phyloP scores from a whole-genome alignment of 202 grass and related monocot species.

The Setaria viridis region DNA sequence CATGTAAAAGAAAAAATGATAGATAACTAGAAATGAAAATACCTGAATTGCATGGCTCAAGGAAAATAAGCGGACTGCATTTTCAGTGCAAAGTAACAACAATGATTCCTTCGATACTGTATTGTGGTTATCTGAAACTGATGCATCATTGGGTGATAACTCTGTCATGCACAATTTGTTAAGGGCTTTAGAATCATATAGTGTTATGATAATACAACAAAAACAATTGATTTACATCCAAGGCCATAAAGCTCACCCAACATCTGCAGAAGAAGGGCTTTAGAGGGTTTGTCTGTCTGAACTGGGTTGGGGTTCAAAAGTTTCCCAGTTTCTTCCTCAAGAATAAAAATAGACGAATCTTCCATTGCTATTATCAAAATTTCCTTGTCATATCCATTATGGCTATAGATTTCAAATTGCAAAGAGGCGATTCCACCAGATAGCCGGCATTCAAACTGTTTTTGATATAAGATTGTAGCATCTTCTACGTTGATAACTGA shows the following conservation, averaged over 20 bases:
- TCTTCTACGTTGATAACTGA: slow-evolving; percentile 82
- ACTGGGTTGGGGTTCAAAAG: slow-evolving; percentile 69
- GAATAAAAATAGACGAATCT: slow-evolving; percentile 84
- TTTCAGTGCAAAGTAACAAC: slow-evolving; percentile 91
- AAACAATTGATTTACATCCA: slow-evolving; percentile 9
- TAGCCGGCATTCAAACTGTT: slow-evolving; percentile 80
- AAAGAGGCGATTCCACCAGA: slow-evolving; percentile 81
- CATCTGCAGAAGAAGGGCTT: slow-evolving; percentile 79
- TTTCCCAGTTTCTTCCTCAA: slow-evolving; percentile 84
- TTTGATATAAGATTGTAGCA: slow-evolving; percentile 82
- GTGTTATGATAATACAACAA: background rate
- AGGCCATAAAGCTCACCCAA: slow-evolving; percentile 57
- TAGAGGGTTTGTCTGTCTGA: slow-evolving; percentile 81
- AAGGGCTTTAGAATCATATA: slow-evolving; percentile 37
- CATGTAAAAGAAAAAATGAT: background rate
- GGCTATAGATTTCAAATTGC: slow-evolving; percentile 76
- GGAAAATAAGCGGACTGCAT: slow-evolving; percentile 88
- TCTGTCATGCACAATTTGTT: slow-evolving; percentile 39
- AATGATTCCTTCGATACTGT: slow-evolving; percentile 59
- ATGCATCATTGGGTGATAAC: slow-evolving; percentile 45
- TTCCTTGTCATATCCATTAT: slow-evolving; percentile 78
- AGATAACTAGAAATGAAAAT: slow-evolving; percentile 43
- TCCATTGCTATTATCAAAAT: slow-evolving; percentile 76
- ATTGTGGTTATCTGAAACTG: slow-evolving; percentile 54
- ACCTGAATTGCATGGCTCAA: slow-evolving; percentile 86